Percentiles rank a stretch among this genome's conserved stretches.
These are phyloP conservation scores for Rubia balearica DNA, from an alignment of 305 asterid species.

Conservation along the genomic window DNA sequence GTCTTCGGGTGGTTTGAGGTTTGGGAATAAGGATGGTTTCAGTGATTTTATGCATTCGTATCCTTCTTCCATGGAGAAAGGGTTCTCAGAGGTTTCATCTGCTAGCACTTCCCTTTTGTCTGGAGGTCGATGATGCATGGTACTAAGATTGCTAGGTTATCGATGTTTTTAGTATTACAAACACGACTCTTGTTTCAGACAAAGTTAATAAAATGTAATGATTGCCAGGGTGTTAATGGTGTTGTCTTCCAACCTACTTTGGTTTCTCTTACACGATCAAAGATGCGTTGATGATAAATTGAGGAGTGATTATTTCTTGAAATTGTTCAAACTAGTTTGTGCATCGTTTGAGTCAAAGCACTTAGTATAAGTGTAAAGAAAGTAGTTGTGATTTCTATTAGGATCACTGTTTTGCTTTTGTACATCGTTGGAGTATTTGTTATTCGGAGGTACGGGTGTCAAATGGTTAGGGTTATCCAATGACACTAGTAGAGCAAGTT, in stretches of 20 bases:
- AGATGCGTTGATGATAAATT: background rate
- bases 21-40: background rate
- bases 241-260: background rate
- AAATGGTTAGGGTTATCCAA: too few relatives aligned
- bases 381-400: too few relatives aligned
- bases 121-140: conserved; percentile 30
- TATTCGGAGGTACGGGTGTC: too few relatives aligned
- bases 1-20: background rate
- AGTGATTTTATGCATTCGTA: conserved; percentile 1
- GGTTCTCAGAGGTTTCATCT: background rate
- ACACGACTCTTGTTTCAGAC: background rate
- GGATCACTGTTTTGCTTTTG: too few relatives aligned
- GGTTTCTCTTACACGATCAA: background rate
- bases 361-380: too few relatives aligned
- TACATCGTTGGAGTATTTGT: too few relatives aligned
- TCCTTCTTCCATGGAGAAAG: conserved; percentile 18
- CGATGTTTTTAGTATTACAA: conserved; percentile 48
- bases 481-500: too few relatives aligned
- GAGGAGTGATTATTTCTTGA: background rate
- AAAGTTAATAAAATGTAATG: background rate
- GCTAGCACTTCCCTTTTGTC: conserved; percentile 34
- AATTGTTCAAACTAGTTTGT: too few relatives aligned
- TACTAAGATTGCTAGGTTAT: too few relatives aligned
- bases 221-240: background rate
- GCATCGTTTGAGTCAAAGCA: too few relatives aligned